Evolutionary conservation across 2,329 filamentous ascomycete species (phyloP), one percentile per base, ranked within the genome.

Genomic region (Exophiala sideris): DNA sequence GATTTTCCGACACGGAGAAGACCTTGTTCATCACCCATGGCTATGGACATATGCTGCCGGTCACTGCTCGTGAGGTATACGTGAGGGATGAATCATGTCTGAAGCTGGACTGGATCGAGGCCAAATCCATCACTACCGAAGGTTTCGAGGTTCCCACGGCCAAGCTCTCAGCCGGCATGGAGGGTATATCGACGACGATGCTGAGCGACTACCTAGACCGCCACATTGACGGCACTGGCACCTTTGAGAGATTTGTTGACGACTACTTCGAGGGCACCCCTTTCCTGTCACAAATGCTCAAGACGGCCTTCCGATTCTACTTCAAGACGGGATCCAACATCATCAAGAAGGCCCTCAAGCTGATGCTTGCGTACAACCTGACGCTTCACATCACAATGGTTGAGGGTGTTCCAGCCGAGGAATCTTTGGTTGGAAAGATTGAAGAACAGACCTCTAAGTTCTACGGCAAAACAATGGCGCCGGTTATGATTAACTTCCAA

Each of bases 401-500:
- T 21, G 90, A 96, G 74, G 90, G 89, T 62, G 82, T 94, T 56
- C 88, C 89, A 16, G 86, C 89, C 11, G 90, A 96, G 67, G 84
- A 90, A 59, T 75, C 79, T 20, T 79, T 91, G 68, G 80, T 88
- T 50, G 92, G 91, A 61, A 87, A 89, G 75, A 92, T 97, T 61
- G 85, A 92, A 48, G 88, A 94, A 66, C 84, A 89, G 66, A 83
- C 86, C 50, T 95, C 90, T 62, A 94, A 89, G 70, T 96, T 87
- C 79, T 87, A 82, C 65, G 91, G 91, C 67, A 92, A 92, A 78
- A 91, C 87, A 34, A 85, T 96, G 59, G 92, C 92, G 12, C 92
- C 92, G 10, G 91, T 96, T 69, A 95, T 97, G 91, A 95, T 97
- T 82, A 97, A 96, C 79, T 96, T 96, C 83, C 90, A 96, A 77